Evolutionary conservation across 73 alveolate species (phyloP), one percentile per base, ranked within the genome.

Genomic region (Symbiodinium natans): DNA sequence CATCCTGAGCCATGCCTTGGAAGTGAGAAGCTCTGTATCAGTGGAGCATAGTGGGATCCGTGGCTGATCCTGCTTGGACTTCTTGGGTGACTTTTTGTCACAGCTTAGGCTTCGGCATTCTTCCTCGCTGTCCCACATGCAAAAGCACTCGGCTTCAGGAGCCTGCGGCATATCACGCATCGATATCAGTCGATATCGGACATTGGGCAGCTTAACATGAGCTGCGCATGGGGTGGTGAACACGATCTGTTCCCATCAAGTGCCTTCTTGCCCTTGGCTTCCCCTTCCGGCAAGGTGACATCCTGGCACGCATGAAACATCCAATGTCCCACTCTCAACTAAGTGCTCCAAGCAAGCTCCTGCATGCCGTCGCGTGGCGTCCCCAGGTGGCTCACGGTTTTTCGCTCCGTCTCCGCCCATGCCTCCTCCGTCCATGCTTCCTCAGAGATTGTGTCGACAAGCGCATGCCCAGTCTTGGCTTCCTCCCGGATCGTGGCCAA

Each of bases 41-140:
- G n/a, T n/a, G n/a, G n/a, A n/a, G n/a, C n/a, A n/a, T n/a, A n/a
- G n/a, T n/a, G n/a, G n/a, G n/a, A n/a, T n/a, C n/a, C n/a, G n/a
- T n/a, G n/a, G n/a, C n/a, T n/a, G n/a, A n/a, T n/a, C n/a, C n/a
- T n/a, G 63, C 43, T 19, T 11, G 31, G 31, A 39, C 15, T 39
- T 34, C 54, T 1, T 7, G 38, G 7, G 10, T 41, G 68, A 36
- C 38, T 38, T 40, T 36, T 82, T n/a, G n/a, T n/a, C n/a, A n/a
- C n/a, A n/a, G n/a, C 80, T 9, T 31, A 63, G 80, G 27, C 80
- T 19, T n/a, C 33, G 80, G 80, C 80, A 63, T 1, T 46, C 59
- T 11, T 89, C 95, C 11, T 89, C 95, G 36, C 95, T 89, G 40
- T 89, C 95, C 95, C 95, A 89, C 95, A 89, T 89, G 86, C 46